Percentiles rank a stretch among this genome's conserved stretches.
phyloP scores from a whole-genome alignment of 2,329 filamentous ascomycete genomes.

The Chaetomium sp. region DNA sequence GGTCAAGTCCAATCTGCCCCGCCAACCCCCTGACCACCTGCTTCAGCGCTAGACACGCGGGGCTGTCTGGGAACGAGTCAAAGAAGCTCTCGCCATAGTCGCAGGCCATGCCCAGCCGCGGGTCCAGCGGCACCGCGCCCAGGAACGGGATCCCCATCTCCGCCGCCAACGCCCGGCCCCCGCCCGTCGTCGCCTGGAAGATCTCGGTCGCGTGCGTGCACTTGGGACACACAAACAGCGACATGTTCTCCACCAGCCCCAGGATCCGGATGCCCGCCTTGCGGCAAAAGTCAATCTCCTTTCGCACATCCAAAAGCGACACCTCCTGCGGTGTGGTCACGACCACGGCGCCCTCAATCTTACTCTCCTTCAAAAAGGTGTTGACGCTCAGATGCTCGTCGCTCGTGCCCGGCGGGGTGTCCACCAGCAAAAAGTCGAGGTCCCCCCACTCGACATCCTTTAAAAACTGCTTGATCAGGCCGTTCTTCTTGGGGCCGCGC shows the following conservation, averaged over 20 bases:
- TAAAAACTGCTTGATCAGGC: constrained; percentile 94
- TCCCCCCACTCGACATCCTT: constrained; percentile 99
- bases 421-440: constrained; percentile 87
- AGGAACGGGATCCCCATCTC: constrained; percentile 89
- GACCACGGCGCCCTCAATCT: constrained; percentile 89
- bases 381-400: constrained; percentile 97
- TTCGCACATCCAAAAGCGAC: constrained; percentile 85
- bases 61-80: constrained; percentile 89
- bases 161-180: constrained; percentile 75
- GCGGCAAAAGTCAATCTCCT: constrained; percentile 95
- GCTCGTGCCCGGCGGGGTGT: constrained; percentile 92
- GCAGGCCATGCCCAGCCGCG: constrained; percentile 91
- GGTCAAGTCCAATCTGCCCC: constrained; percentile 64
- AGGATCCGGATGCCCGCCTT: constrained; percentile 90
- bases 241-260: constrained; percentile 97
- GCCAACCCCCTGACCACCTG: constrained; percentile 76
- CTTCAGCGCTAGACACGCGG: constrained; percentile 80
- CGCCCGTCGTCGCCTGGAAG: constrained; percentile 88
- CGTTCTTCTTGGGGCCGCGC: constrained; percentile 98
- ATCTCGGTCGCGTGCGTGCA: constrained; percentile 83
- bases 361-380: constrained; percentile 83
- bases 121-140: constrained; percentile 87
- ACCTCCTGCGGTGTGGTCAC: constrained; percentile 97
- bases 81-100: constrained; percentile 98
- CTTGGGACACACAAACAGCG: constrained; percentile 91